Percentiles rank a stretch among this genome's conserved stretches.
These are phyloP conservation scores for Fragaria iinumae DNA, from an alignment of 306 rosid species.

Conservation along the genomic window DNA sequence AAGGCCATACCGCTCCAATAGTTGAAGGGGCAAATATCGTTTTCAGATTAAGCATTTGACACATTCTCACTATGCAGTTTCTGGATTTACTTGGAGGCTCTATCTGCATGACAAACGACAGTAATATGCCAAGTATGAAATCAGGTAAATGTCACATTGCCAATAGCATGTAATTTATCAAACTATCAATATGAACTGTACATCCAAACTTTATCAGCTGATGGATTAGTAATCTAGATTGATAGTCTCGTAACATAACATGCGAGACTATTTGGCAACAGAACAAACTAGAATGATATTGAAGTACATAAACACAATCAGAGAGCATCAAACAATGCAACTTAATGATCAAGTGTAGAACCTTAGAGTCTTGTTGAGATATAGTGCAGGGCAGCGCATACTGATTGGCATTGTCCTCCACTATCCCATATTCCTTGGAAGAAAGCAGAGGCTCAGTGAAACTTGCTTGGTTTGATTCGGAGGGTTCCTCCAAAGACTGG, in stretches of 20 bases:
- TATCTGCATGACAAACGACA: conserved; percentile 32
- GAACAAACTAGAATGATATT: not conserved
- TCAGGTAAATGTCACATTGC: not conserved
- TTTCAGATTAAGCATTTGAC: conserved; percentile 44
- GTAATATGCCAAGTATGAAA: not conserved
- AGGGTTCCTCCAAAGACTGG: conserved; percentile 31
- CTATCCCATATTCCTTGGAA: conserved; percentile 15
- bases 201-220: not conserved
- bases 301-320: not conserved
- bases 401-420: conserved; percentile 33
- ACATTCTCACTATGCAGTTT: conserved; percentile 22
- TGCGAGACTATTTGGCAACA: not conserved
- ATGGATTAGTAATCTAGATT: not conserved
- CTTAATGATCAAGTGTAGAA: conserved; percentile 10
- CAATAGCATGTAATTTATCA: not conserved
- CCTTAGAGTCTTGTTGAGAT: conserved; percentile 38
- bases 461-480: conserved; percentile 25
- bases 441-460: conserved; percentile 32
- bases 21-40: conserved; percentile 77
- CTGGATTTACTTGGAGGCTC: conserved; percentile 33
- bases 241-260: not conserved
- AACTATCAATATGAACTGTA: not conserved
- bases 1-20: conserved; percentile 60
- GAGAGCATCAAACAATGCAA: not conserved
- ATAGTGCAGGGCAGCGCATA: conserved; percentile 30